Evolutionary conservation across 2,329 filamentous ascomycete species (phyloP).

Genomic region (Hortaea werneckii): DNA sequence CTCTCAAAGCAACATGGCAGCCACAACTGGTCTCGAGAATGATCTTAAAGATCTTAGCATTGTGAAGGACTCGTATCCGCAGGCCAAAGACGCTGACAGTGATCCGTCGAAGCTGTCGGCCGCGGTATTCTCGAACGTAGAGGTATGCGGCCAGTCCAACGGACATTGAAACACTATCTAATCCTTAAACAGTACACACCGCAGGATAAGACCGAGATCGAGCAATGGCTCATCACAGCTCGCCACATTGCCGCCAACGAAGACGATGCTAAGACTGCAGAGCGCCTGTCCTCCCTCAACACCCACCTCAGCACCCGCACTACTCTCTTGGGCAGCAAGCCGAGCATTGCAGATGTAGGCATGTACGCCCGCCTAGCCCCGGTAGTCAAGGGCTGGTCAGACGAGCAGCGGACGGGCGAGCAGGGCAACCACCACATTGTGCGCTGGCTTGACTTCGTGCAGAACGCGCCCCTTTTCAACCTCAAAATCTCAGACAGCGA

Average conservation of each 20-base stretch:
- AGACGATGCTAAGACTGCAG: constrained; percentile 47
- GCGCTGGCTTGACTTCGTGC: constrained; percentile 85
- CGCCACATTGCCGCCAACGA: constrained; percentile 55
- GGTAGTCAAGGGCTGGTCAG: constrained; percentile 65
- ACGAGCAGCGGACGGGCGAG: constrained; percentile 82
- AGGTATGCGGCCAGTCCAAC: constrained; percentile 12
- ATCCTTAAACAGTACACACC: constrained; percentile 52
- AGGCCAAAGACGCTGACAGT: constrained; percentile 20
- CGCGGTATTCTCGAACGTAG: constrained; percentile 22
- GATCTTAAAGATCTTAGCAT: constrained; percentile 19
- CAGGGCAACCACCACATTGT: constrained; percentile 85
- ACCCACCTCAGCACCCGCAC: constrained; percentile 78
- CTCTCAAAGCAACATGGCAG: constrained; percentile 13
- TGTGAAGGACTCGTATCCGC: constrained; percentile 24
- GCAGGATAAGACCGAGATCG: constrained; percentile 75
- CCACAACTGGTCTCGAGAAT: constrained; percentile 22
- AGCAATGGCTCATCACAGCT: constrained; percentile 76
- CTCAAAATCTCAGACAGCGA: constrained; percentile 59
- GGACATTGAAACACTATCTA: too few relatives aligned
- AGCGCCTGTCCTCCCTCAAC: constrained; percentile 72
- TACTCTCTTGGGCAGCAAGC: constrained; percentile 80
- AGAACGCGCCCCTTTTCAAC: constrained; percentile 66
- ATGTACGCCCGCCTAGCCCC: constrained; percentile 72
- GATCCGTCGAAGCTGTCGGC: constrained; percentile 26
- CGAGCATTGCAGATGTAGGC: constrained; percentile 75